Percentiles rank a stretch among this genome's conserved stretches.
Evolutionary conservation across 805 yeast genomes (phyloP).

Genomic region (Zygotorulaspora florentina): DNA sequence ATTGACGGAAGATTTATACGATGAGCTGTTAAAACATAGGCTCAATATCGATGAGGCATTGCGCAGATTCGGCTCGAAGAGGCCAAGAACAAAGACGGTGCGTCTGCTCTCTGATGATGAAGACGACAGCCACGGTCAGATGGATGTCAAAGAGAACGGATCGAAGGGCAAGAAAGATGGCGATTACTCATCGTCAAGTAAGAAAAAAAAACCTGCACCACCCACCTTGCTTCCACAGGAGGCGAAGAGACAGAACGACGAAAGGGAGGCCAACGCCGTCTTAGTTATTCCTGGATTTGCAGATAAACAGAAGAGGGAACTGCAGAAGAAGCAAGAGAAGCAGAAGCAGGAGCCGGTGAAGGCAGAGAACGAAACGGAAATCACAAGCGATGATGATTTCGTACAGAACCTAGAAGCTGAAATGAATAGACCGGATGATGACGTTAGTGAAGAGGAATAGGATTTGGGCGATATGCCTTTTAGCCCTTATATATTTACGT

Average conservation of each 20-base stretch:
- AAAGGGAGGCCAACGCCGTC: conserved; percentile 32
- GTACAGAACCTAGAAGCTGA: conserved; percentile 35
- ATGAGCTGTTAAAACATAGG: conserved; percentile 34
- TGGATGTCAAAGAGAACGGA: conserved; percentile 14
- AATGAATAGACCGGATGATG: conserved; percentile 30
- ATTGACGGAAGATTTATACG: conserved; percentile 36
- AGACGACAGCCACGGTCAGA: conserved; percentile 15
- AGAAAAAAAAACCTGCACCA: conserved; percentile 29
- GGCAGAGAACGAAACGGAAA: conserved; percentile 12
- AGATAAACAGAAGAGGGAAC: conserved; percentile 16
- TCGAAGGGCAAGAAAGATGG: conserved; percentile 5
- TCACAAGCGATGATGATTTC: conserved; percentile 35
- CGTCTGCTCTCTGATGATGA: conserved; percentile 31
- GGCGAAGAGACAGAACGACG: conserved; percentile 30
- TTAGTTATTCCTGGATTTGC: conserved; percentile 31
- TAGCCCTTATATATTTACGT: not conserved
- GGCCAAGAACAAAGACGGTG: conserved; percentile 33
- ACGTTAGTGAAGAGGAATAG: conserved; percentile 31
- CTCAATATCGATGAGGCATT: conserved; percentile 37
- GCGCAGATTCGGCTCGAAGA: conserved; percentile 35
- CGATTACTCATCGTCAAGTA: conserved; percentile 7
- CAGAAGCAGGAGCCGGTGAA: conserved; percentile 1
- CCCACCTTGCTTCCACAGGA: conserved; percentile 34
- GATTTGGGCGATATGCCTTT: not conserved
- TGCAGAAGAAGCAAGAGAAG: conserved; percentile 6